Base-by-base conservation (phyloP, 306 rosid genomes). In the Biancaea sappan region DNA sequence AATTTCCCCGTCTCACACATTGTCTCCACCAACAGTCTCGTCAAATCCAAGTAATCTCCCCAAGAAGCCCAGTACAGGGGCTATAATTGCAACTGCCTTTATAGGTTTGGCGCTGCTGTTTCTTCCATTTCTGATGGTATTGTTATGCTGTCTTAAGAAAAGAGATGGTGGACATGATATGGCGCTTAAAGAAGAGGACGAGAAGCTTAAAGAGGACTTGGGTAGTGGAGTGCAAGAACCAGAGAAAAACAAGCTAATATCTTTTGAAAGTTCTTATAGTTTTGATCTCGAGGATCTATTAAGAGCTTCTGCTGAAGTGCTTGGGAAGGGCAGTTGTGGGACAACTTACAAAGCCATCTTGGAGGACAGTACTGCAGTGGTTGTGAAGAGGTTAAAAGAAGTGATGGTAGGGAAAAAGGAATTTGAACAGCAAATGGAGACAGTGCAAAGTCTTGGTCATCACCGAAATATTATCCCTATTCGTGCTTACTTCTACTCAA, bases 221-320 rank as follows among this genome's bases (percentile, higher is more conserved):
- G 94, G 97, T 38, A 91, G 90, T 77, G 94, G 94, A 61, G 92
- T 91, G 76, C 97, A 91, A 84, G 92, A 85, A 43, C 81, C 88
- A 29, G 94, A 85, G 86, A 91, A 82, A 80, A 88, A 91, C 80
- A 88, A 75, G 79, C 81, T 91, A 40, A 77, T 82, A 35, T 91
- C 84, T 75, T 87, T 87, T 67, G 88, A 80, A 80, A 90, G 88
- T 80, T 84, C 86, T 71, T 77, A 68, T 53, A 83, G 79, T 62
- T 91, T 91, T 80, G 94, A 91, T 82, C 97, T 91, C 31, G 97
- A 91, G 71, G 94, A 91, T 77, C 64, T 91, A 72, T 74, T 91
- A 53, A 88, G 94, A 79, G 97, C 97, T 51, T 91, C 97, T 1
- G 97, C 97, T 40, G 90, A 88, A 74, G 94, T 91, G 19, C 89